Base-by-base conservation (phyloP, 257 asterid genomes). In the Lycium ferocissimum region DNA sequence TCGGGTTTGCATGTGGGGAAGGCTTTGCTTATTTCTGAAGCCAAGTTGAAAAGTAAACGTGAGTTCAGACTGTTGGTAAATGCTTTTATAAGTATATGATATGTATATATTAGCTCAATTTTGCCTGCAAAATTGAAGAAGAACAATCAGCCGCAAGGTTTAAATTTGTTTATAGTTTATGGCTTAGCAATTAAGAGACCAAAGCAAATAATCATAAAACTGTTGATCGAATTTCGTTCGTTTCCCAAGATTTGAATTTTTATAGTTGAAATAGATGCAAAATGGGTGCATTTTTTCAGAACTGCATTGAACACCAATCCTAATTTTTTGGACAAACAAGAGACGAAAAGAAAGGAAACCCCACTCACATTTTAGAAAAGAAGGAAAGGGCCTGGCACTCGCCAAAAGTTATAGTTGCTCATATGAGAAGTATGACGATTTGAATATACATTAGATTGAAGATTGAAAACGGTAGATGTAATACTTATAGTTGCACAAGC, bases 401-500 rank as follows among this genome's bases (percentile, higher is more conserved):
- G 15, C 63, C 9, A 58, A 17, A 17, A 58, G 65, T 58, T 58
- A 18, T 7, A 58, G 63, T 73, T 75, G n/a, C 81, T 75, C 62
- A 75, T 49, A 7, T 13, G 22, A 51, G 2, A 51, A 76, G 65
- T 53, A 54, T 76, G 82, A 51, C 62, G 7, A 15, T 22, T 76
- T 51, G 14, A 49, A 20, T 75, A 49, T 49, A 49, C 33, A 72
- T 45, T 45, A 9, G 80, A 45, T 9, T 9, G 38, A 72, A 45
- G 14, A 22, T 49, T 75, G 13, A 75, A 49, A 49, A 49, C 22
- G 6, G 62, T 22, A 51, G 14, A 51, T 33, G 17, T 20, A 45
- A 12, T 73, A n/a, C 80, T 45, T 73, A 47, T 14, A 76, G 51
- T 51, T 3, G 82, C 82, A 76, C 82, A 53, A 76, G 40, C 22